Percentiles rank a stretch among this genome's conserved stretches.
Conservation (phyloP, 306 rosid species). For the Trichosanthes truncata region DNA sequence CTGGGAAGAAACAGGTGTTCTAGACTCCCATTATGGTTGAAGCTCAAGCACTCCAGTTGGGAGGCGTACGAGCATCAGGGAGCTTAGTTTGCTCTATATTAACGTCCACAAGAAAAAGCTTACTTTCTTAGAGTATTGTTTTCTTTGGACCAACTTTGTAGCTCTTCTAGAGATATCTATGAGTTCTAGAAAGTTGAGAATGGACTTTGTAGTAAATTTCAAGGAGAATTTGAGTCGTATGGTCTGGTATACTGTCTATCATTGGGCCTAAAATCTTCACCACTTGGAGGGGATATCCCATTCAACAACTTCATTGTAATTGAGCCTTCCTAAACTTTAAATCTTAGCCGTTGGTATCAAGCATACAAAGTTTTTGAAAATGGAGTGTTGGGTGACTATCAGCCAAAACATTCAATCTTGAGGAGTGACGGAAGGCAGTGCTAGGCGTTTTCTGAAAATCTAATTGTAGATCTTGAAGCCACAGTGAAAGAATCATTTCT, state of each 20-base stretch:
- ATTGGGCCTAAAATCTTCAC: background rate
- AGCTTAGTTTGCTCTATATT: background rate
- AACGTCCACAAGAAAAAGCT: background rate
- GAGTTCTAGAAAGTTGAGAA: background rate
- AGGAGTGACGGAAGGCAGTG: background rate
- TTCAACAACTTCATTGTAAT: background rate
- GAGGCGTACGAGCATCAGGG: background rate
- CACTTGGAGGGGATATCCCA: background rate
- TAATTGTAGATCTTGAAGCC: background rate
- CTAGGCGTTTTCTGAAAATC: background rate
- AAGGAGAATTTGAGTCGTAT: background rate
- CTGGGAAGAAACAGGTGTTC: background rate
- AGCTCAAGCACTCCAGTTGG: background rate
- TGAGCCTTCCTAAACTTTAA: background rate
- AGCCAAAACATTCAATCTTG: background rate
- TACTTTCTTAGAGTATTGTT: background rate
- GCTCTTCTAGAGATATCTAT: background rate
- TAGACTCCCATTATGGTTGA: background rate
- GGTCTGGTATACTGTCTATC: background rate
- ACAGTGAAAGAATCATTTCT: background rate
- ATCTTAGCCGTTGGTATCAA: background rate
- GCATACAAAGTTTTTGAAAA: background rate
- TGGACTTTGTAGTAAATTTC: background rate
- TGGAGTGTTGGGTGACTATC: background rate
- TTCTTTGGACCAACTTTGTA: background rate